Percentiles rank a stretch among this genome's conserved stretches.
These are phyloP conservation scores for Fimicolochytrium jonesii DNA, from an alignment of 192 early-diverging fungal genomes.

Conservation along the genomic window DNA sequence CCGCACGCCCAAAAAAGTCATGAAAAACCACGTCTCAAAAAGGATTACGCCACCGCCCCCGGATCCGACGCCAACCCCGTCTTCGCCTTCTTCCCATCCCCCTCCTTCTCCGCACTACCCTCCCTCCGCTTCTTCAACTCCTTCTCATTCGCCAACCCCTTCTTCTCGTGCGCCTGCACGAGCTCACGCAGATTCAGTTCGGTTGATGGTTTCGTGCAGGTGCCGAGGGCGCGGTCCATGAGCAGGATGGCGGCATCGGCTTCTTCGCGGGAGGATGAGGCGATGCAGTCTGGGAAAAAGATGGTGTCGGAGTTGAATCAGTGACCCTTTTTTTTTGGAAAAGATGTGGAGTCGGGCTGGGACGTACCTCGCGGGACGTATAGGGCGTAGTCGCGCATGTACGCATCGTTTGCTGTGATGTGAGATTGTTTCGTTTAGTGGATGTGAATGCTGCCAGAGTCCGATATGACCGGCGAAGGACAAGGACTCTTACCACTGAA, in stretches of 20 bases:
- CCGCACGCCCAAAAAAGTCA: too few relatives aligned
- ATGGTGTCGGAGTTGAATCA: not conserved
- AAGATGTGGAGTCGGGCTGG: not conserved
- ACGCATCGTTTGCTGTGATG: slow-evolving; percentile 23
- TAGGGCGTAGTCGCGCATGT: slow-evolving; percentile 16
- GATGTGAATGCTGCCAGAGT: too few relatives aligned
- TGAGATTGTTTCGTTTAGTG: too few relatives aligned
- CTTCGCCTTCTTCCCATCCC: not conserved
- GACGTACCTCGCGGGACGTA: slow-evolving; percentile 9
- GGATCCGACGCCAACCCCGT: too few relatives aligned
- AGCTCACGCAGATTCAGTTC: slow-evolving; percentile 8
- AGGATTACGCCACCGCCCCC: too few relatives aligned
- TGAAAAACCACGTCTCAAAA: too few relatives aligned
- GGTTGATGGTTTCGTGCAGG: slow-evolving; percentile 3
- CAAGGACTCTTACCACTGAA: too few relatives aligned
- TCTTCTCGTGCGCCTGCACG: slow-evolving; percentile 1
- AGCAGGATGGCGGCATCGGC: slow-evolving; percentile 12
- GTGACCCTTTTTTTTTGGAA: not conserved
- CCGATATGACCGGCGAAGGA: too few relatives aligned
- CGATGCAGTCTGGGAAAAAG: slow-evolving; percentile 9
- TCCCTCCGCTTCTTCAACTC: not conserved
- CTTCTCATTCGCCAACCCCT: not conserved
- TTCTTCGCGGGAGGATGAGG: slow-evolving; percentile 11
- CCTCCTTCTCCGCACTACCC: not conserved
- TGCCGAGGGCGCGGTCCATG: slow-evolving; percentile 12